Percentiles rank a stretch among this genome's conserved stretches.
Conservation (phyloP, 2,329 filamentous ascomycete species). For the Fusarium solani-melongenae region DNA sequence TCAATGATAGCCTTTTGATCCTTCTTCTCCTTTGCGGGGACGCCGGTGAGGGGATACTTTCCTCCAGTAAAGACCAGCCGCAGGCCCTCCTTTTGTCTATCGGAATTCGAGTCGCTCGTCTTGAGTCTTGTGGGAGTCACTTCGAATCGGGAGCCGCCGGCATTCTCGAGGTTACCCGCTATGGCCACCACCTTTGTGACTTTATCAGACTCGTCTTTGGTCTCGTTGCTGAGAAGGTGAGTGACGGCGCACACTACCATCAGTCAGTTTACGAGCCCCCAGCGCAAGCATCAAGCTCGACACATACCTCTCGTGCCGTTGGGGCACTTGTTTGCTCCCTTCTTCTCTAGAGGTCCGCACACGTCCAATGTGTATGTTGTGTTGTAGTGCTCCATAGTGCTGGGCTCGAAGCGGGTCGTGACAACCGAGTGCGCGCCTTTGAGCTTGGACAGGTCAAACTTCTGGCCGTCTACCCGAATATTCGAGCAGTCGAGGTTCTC, state of each 20-base stretch:
- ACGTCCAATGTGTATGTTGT: conserved; percentile 86
- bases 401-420: conserved; percentile 63
- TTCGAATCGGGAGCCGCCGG: conserved; percentile 70
- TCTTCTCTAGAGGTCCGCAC: conserved; percentile 74
- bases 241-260: conserved; percentile 79
- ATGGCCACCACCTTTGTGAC: conserved; percentile 72
- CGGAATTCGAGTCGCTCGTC: conserved; percentile 70
- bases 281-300: background rate
- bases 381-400: conserved; percentile 66
- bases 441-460: conserved; percentile 73
- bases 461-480: conserved; percentile 66
- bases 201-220: conserved; percentile 55
- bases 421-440: conserved; percentile 77
- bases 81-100: conserved; percentile 77
- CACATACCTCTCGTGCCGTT: conserved; percentile 74
- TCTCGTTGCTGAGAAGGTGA: conserved; percentile 63
- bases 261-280: conserved; percentile 14
- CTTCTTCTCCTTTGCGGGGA: conserved; percentile 56
- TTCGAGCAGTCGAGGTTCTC: conserved; percentile 72
- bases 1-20: conserved; percentile 84
- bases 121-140: conserved; percentile 74
- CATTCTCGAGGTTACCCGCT: conserved; percentile 74
- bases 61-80: conserved; percentile 75
- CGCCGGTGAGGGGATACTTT: conserved; percentile 60
- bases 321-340: conserved; percentile 72